phyloP scores from a whole-genome alignment of 192 early-diverging fungal species.

The Cetraspora pellucida region DNA sequence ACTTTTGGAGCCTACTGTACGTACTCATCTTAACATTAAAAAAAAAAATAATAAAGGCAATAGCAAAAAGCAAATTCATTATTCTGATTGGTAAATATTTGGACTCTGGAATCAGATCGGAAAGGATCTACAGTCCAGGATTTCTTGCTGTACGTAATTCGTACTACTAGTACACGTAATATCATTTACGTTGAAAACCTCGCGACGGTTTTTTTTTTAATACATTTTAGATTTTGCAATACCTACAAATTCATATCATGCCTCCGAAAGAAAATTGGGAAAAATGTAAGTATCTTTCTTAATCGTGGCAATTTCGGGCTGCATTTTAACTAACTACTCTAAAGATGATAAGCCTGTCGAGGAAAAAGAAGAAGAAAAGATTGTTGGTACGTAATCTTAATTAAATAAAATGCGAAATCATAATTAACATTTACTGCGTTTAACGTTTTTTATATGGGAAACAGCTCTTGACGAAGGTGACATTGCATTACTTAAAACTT shows the following conservation, averaged over 20 bases:
- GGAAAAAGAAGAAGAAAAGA: conserved; percentile 80
- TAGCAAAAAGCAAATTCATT: no score
- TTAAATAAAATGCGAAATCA: not conserved
- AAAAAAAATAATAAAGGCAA: no score
- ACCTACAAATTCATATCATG: conserved; percentile 44
- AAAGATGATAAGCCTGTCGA: conserved; percentile 81
- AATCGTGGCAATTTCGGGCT: not conserved
- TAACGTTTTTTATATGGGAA: not conserved
- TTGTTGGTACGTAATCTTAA: conserved; percentile 60
- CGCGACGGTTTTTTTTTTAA: no score
- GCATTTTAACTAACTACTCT: not conserved
- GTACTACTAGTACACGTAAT: no score
- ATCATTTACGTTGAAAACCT: no score
- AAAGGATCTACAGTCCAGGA: no score
- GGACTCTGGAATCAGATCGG: no score
- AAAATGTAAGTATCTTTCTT: conserved; percentile 73
- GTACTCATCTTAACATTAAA: no score
- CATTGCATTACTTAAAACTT: conserved; percentile 90
- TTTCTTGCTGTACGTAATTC: no score
- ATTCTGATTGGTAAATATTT: no score
- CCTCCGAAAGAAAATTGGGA: conserved; percentile 96
- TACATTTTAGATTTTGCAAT: no score
- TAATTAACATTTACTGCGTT: not conserved
- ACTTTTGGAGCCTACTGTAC: no score
- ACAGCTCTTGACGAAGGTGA: conserved; percentile 87